Evolutionary conservation across 148 eudicot species (phyloP), one percentile per base, ranked within the genome.

Genomic region (Suaeda aralocaspica): DNA sequence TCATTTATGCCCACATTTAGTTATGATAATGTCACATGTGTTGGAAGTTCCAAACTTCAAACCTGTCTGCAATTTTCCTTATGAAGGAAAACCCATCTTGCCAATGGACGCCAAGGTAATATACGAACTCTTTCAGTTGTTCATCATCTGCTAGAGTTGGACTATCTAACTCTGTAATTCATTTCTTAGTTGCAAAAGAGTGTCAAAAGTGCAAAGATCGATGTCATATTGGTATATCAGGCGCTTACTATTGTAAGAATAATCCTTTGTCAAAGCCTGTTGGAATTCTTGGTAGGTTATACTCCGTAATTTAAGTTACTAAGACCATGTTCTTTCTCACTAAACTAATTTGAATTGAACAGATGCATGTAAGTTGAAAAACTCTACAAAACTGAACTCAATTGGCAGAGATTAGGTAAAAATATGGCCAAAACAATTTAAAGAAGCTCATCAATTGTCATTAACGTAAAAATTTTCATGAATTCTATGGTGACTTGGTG

Each of bases 91-190:
- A 75, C 68, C 82, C 82, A 51, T 71, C 66, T 74, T 48, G 75
- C 76, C 1, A 18, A 66, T 66, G 82, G 82, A 36, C 75, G 78
- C 56, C 75, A 71, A 75, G 60, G 82, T 79, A 61, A 71, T 28
- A n/a, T 42, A 5, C 12, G 42, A 58, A 49, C 13, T 8, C 21
- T 6, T 36, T 69, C 49, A 55, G 0, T 69, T 70, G 34, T 6
- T 59, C 15, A 22, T 5, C 44, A 8, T 8, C 8, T 6, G 21
- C 0, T 13, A 6, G n/a, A 45, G 22, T 29, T 22, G 6, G 21
- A 33, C 56, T 67, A 22, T 16, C 46, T 33, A 49, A 41, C 2
- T 24, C 36, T 26, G 22, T 24, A 4, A n/a, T 10, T 15, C 41
- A 39, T 69, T 50, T 12, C 4, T 45, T 56, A 72, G 68, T 72